Conservation (phyloP, 2,329 filamentous ascomycete genomes). For the Elsinoe batatas region DNA sequence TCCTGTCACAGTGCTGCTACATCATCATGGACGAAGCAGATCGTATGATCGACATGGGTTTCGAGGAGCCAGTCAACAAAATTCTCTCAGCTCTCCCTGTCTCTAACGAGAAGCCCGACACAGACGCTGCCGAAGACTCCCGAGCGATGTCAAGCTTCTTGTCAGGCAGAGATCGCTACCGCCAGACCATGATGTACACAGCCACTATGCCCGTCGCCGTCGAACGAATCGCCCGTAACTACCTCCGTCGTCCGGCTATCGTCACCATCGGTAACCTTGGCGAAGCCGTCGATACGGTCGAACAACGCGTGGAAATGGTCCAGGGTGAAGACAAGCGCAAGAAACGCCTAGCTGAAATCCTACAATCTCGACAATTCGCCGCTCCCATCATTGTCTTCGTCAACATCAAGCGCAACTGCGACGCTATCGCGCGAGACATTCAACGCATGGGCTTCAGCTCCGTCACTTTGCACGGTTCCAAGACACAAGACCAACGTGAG, state of each 20-base stretch:
- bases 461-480: slow-evolving; percentile 87
- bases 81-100: slow-evolving; percentile 92
- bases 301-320: slow-evolving; percentile 91
- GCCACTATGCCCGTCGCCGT: slow-evolving; percentile 92
- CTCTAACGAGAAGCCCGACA: slow-evolving; percentile 88
- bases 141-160: slow-evolving; percentile 74
- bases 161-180: slow-evolving; percentile 66
- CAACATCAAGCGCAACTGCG: slow-evolving; percentile 99
- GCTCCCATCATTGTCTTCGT: slow-evolving; percentile 98
- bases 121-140: slow-evolving; percentile 78
- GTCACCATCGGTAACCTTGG: slow-evolving; percentile 91
- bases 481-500: slow-evolving; percentile 96
- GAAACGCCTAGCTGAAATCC: slow-evolving; percentile 86
- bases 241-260: slow-evolving; percentile 82
- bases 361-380: slow-evolving; percentile 67
- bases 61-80: slow-evolving; percentile 95
- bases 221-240: slow-evolving; percentile 94
- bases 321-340: slow-evolving; percentile 89
- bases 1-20: slow-evolving; percentile 94
- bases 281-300: slow-evolving; percentile 94
- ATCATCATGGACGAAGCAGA: slow-evolving; percentile 99
- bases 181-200: slow-evolving; percentile 99
- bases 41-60: slow-evolving; percentile 96
- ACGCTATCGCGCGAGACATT: slow-evolving; percentile 87
- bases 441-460: slow-evolving; percentile 84